Evolutionary conservation across 495 filamentous ascomycete species (phyloP), one percentile per base, ranked within the genome.

Genomic region (Melanomma pulvis-pyrius): DNA sequence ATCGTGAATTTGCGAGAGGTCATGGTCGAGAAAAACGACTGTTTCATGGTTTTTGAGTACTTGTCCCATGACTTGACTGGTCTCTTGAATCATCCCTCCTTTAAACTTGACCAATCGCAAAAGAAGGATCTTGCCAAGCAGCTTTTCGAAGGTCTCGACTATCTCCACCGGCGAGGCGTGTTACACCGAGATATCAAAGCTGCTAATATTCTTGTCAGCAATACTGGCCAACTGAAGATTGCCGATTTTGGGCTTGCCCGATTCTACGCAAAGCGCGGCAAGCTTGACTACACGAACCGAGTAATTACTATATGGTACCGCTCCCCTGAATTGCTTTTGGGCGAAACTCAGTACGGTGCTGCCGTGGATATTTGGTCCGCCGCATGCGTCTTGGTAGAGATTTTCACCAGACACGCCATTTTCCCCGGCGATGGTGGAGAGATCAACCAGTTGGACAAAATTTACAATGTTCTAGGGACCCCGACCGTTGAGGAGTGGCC

Each of bases 1-100:
- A 87, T 99, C 36, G 93, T 99, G 65, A 88, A 89, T 51, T 77
- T 93, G 25, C 84, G 88, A 61, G 96, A 98, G 77, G 93, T 98
- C 72, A 98, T 98, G 94, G 94, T 98, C 17, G 96, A 98, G 78
- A 88, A 87, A 68, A 97, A 97, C 74, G 93, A 98, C 75, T 99
- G 96, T 77, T 98, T 94, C 79, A 99, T 99, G 96, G 96, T 99
- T 9, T 99, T 99, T 67, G 96, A 99, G 74, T 99, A 99, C 74
- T 86, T 97, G 28, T 93, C 93, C 19, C 96, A 99, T 74, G 96
- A 99, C 75, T 80, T 93, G 32, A 93, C 90, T 1, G 89, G 89
- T 21, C 78, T 92, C 17, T 88, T 98, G 63, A 98, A 98, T 70
- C 96, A 99, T 73, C 96, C 96, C 3, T 90, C 88, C 7, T 98